Base-by-base conservation (phyloP, 164 flowering plant species). In the Piper betle region DNA sequence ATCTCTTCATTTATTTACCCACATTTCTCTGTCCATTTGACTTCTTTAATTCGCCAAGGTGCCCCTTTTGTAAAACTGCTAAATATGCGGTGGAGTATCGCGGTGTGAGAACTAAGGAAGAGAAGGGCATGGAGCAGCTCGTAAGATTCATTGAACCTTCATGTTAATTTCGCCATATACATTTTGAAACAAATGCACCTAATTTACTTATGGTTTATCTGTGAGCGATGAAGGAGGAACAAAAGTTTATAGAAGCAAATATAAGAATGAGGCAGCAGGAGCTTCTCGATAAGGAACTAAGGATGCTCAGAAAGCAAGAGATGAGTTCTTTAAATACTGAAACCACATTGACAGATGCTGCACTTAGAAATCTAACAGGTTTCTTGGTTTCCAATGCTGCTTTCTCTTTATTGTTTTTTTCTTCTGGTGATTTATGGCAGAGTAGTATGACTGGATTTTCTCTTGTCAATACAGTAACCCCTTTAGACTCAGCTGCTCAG, bases 71-170 rank as follows among this genome's bases (percentile, higher is more conserved):
- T 74, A 94, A 94, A 81, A 91, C 91, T 15, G 69, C 87, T 25
- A 91, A 82, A 66, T 94, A 94, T 78, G 96, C 88, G 18, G 97
- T 94, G 74, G 97, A 91, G 73, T 94, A 91, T 75, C 82, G 91
- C 13, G 99, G 99, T 55, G 76, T 80, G 58, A 94, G 83, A 71
- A 75, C 95, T 33, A 85, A 84, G 73, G 97, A 94, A 79, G 97
- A 94, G 66, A 91, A 81, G 77, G 88, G 91, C 71, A 66, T 75
- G 63, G 99, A 94, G 71, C 96, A 94, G 79, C 78, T 88, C 68
- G 99, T 94, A 84, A 81, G 85, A 62, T 55, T 55, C 67, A 54
- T 56, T 64, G 62, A 9, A 37, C 46, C 46, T 42, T 46, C 15
- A 10, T 10, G 3, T 9, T 10, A 6, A 10, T 46, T 6, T 46